Conservation (phyloP, 371 early-diverging fungal genomes). For the Mucor lusitanicus region DNA sequence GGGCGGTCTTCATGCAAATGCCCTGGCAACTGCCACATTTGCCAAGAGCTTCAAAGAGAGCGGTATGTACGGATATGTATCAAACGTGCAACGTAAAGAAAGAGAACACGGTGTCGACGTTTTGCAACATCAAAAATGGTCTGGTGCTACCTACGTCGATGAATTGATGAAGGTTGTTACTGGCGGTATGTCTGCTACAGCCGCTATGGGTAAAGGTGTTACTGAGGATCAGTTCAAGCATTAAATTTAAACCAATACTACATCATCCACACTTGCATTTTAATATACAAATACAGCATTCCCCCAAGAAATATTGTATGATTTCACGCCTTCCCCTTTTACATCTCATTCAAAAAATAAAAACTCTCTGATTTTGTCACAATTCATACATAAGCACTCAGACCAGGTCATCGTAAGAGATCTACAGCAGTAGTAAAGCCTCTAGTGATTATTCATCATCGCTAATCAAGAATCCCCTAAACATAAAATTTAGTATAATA, state of each 20-base stretch:
- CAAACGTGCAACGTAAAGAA: conserved; percentile 94
- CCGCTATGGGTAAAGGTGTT: conserved; percentile 95
- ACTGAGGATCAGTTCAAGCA: conserved; percentile 80
- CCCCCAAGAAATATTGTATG: not conserved
- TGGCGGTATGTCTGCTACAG: conserved; percentile 95
- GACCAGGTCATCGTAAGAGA: too few relatives aligned
- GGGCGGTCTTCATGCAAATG: conserved; percentile 96
- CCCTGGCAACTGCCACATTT: conserved; percentile 83
- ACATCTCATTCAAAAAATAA: not conserved
- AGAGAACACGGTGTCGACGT: conserved; percentile 91
- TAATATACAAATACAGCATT: not conserved
- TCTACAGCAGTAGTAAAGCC: too few relatives aligned
- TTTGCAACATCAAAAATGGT: conserved; percentile 97
- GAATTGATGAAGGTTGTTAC: conserved; percentile 89
- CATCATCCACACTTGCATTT: not conserved
- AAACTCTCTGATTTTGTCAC: not conserved
- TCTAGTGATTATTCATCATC: too few relatives aligned
- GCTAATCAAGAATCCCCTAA: too few relatives aligned
- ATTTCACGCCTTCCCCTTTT: not conserved
- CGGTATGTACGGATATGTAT: conserved; percentile 96
- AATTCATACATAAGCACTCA: too few relatives aligned
- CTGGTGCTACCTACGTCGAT: conserved; percentile 96
- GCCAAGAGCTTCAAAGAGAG: conserved; percentile 86
- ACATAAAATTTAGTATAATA: too few relatives aligned
- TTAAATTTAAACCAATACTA: not conserved